Conservation (phyloP, 192 early-diverging fungal species). For the Obelidium mucronatum region DNA sequence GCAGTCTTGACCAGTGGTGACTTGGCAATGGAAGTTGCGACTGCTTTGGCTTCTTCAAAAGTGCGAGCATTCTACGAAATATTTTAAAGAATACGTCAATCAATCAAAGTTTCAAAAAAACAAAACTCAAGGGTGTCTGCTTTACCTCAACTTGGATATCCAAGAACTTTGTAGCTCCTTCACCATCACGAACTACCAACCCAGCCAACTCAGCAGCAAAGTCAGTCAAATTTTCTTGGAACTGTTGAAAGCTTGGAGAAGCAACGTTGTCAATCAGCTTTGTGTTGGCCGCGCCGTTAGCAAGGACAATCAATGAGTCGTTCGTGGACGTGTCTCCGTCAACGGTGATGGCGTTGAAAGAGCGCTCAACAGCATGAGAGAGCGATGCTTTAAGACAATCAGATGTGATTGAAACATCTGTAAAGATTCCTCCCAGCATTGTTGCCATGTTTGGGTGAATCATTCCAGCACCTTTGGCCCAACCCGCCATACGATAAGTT, state of each 20-base stretch:
- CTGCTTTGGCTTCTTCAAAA: constrained; percentile 80
- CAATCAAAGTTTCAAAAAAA: not conserved
- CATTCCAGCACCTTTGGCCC: constrained; percentile 98
- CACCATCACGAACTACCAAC: constrained; percentile 93
- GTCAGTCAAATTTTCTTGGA: constrained; percentile 75
- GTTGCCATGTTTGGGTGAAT: constrained; percentile 99
- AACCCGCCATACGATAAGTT: constrained; percentile 86
- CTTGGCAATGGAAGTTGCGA: constrained; percentile 88
- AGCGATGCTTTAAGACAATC: constrained; percentile 75
- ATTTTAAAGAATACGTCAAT: not conserved
- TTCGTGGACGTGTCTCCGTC: constrained; percentile 99
- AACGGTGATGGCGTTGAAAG: constrained; percentile 94
- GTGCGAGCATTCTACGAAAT: constrained; percentile 65
- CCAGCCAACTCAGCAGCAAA: constrained; percentile 89
- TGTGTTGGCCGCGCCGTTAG: constrained; percentile 75
- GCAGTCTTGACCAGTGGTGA: constrained; percentile 96
- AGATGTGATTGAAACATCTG: constrained; percentile 76
- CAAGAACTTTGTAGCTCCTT: constrained; percentile 97
- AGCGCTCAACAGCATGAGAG: constrained; percentile 82
- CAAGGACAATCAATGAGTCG: constrained; percentile 89
- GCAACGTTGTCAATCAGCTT: constrained; percentile 38
- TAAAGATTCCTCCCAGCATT: constrained; percentile 84
- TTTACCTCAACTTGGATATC: constrained; percentile 82
- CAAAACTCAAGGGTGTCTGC: not conserved
- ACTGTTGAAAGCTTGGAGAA: constrained; percentile 67